Conservation (phyloP, 768 basidiomycete genomes). For the Sporobolomyces roseus region DNA sequence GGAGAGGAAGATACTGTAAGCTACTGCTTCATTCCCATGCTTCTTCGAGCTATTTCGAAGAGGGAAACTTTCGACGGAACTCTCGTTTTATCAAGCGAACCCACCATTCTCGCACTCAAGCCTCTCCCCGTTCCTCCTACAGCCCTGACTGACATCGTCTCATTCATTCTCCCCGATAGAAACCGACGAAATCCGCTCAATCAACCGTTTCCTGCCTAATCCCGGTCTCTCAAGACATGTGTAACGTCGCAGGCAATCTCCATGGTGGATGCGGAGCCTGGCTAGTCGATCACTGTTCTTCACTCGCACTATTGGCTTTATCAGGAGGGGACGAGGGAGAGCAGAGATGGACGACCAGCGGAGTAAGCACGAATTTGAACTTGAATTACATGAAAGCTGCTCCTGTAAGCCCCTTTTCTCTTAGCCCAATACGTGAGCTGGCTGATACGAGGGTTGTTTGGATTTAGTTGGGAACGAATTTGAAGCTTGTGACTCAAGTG, state of each 20-base stretch:
- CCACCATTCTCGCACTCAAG: too few relatives aligned
- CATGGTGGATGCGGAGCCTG: slow-evolving; percentile 39
- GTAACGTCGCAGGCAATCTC: slow-evolving; percentile 14
- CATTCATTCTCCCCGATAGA: too few relatives aligned
- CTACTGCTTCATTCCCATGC: background rate
- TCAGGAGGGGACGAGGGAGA: slow-evolving; percentile 13
- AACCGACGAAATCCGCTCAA: slow-evolving; percentile 8
- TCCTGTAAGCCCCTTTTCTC: slow-evolving; percentile 15
- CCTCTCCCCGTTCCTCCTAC: too few relatives aligned
- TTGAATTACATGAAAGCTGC: slow-evolving; percentile 27
- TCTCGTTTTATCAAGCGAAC: too few relatives aligned
- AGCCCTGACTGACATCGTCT: too few relatives aligned
- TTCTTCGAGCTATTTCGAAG: too few relatives aligned
- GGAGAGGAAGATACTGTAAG: slow-evolving; percentile 19
- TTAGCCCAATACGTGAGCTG: too few relatives aligned
- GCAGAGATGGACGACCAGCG: slow-evolving; percentile 25
- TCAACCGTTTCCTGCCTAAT: slow-evolving; percentile 18
- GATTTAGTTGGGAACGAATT: slow-evolving; percentile 23
- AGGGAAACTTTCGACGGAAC: too few relatives aligned
- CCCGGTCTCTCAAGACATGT: slow-evolving; percentile 17
- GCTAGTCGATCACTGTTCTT: slow-evolving; percentile 36
- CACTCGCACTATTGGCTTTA: slow-evolving; percentile 21
- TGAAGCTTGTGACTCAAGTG: slow-evolving; percentile 16
- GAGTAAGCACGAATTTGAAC: slow-evolving; percentile 27
- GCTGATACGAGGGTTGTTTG: too few relatives aligned